phyloP scores from a whole-genome alignment of 495 filamentous ascomycete genomes.

The Tuber magnatum region DNA sequence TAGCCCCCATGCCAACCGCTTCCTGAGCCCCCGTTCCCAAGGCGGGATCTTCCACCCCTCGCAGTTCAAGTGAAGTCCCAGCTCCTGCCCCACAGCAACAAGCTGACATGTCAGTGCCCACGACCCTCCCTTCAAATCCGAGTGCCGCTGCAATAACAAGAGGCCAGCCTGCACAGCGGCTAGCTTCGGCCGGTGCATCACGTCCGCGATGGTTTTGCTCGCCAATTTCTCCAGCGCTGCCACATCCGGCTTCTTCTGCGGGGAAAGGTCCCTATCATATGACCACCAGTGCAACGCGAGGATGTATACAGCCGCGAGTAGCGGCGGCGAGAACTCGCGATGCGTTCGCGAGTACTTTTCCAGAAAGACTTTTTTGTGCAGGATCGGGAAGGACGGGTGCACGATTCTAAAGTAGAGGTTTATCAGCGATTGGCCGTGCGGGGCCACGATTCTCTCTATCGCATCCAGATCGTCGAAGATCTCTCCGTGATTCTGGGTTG shows the following conservation, averaged over 20 bases:
- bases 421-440: slow-evolving; percentile 71
- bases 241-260: slow-evolving; percentile 63
- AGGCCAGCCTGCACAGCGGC: slow-evolving; percentile 89
- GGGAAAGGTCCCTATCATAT: slow-evolving; percentile 59
- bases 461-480: slow-evolving; percentile 61
- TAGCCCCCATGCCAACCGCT: slow-evolving; percentile 81
- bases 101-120: slow-evolving; percentile 82
- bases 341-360: slow-evolving; percentile 73
- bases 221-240: slow-evolving; percentile 70
- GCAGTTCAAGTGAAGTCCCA: slow-evolving; percentile 82
- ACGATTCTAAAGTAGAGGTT: slow-evolving; percentile 82
- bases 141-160: slow-evolving; percentile 74
- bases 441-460: slow-evolving; percentile 74
- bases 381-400: slow-evolving; percentile 83
- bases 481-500: slow-evolving; percentile 52
- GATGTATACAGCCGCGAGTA: slow-evolving; percentile 84
- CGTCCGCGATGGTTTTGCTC: slow-evolving; percentile 61
- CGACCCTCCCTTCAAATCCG: slow-evolving; percentile 59
- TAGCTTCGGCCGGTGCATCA: slow-evolving; percentile 78
- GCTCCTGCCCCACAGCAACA: slow-evolving; percentile 69
- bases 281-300: slow-evolving; percentile 87
- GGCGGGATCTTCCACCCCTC: slow-evolving; percentile 77
- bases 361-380: slow-evolving; percentile 79
- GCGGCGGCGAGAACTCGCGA: slow-evolving; percentile 69
- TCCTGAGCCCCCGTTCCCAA: slow-evolving; percentile 77